These are phyloP conservation scores for Russula abietina DNA, from an alignment of 768 basidiomycete species.

Conservation along the genomic window DNA sequence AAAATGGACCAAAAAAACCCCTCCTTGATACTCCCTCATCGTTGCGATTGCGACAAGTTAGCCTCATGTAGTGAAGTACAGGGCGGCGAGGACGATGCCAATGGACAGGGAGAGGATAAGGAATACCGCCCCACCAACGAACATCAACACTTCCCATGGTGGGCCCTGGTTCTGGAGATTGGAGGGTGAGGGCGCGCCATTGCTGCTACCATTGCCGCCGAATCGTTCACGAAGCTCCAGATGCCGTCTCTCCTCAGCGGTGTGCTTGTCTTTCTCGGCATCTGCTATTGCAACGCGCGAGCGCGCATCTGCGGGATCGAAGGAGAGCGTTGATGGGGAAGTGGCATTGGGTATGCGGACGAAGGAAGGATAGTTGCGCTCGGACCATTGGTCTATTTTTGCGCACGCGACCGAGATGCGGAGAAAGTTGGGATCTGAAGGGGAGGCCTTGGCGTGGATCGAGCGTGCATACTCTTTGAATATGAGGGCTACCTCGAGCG, in stretches of 20 bases:
- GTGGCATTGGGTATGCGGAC: slow-evolving; percentile 37
- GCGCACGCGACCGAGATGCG: slow-evolving; percentile 73
- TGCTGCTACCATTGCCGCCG: background rate
- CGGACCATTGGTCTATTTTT: slow-evolving; percentile 90
- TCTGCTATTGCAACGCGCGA: slow-evolving; percentile 43
- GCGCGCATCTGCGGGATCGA: slow-evolving; percentile 53
- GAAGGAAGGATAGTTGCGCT: slow-evolving; percentile 92
- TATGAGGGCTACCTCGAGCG: slow-evolving; percentile 81
- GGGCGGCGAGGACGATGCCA: slow-evolving; percentile 21
- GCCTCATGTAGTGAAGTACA: slow-evolving; percentile 18
- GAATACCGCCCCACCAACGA: slow-evolving; percentile 23
- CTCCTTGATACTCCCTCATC: background rate
- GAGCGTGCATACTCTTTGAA: slow-evolving; percentile 77
- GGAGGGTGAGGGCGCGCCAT: background rate
- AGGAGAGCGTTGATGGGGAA: slow-evolving; percentile 24
- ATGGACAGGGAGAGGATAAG: slow-evolving; percentile 22
- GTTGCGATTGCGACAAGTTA: background rate
- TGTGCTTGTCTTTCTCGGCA: slow-evolving; percentile 35
- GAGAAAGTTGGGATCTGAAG: slow-evolving; percentile 84
- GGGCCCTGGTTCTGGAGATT: slow-evolving; percentile 20
- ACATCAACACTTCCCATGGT: slow-evolving; percentile 27
- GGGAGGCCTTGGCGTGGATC: slow-evolving; percentile 75
- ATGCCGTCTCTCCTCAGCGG: slow-evolving; percentile 38
- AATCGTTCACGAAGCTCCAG: slow-evolving; percentile 13
- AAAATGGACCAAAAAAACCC: background rate